phyloP scores from a whole-genome alignment of 805 yeast species.

The Hermanozyma aechmeae region DNA sequence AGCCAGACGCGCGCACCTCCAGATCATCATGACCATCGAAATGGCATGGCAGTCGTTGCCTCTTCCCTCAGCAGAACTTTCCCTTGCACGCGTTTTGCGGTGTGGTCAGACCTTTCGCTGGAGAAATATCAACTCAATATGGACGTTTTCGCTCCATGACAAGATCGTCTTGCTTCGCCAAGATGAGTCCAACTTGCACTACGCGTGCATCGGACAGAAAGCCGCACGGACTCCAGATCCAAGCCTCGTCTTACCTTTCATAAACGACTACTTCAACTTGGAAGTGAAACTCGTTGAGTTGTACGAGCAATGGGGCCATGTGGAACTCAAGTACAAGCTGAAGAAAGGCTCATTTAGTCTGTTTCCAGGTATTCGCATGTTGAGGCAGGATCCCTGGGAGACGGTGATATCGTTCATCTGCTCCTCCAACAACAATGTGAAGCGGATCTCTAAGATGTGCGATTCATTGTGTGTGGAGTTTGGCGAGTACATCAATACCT shows the following conservation, averaged over 20 bases:
- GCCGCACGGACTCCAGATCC: slow-evolving; percentile 11
- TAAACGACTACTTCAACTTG: slow-evolving; percentile 66
- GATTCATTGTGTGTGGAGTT: slow-evolving; percentile 61
- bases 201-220: slow-evolving; percentile 22
- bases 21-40: slow-evolving; percentile 9
- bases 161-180: slow-evolving; percentile 61
- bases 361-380: slow-evolving; percentile 69
- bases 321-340: slow-evolving; percentile 39
- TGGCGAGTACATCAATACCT: slow-evolving; percentile 49
- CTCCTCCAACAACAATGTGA: slow-evolving; percentile 91
- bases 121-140: slow-evolving; percentile 53
- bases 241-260: slow-evolving; percentile 32
- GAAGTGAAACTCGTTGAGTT: slow-evolving; percentile 43
- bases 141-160: slow-evolving; percentile 56
- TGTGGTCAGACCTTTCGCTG: slow-evolving; percentile 86
- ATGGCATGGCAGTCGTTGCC: slow-evolving; percentile 8
- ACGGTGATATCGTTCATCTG: slow-evolving; percentile 84
- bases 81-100: slow-evolving; percentile 56
- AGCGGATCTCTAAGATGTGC: slow-evolving; percentile 90
- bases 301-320: slow-evolving; percentile 51
- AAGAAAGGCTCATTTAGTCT: slow-evolving; percentile 21
- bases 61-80: slow-evolving; percentile 34
- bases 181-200: slow-evolving; percentile 41
- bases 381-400: slow-evolving; percentile 97
- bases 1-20: too few species aligned